Evolutionary conservation across 2,329 filamentous ascomycete species (phyloP).

Genomic region (Chaetomiaceae sp.): DNA sequence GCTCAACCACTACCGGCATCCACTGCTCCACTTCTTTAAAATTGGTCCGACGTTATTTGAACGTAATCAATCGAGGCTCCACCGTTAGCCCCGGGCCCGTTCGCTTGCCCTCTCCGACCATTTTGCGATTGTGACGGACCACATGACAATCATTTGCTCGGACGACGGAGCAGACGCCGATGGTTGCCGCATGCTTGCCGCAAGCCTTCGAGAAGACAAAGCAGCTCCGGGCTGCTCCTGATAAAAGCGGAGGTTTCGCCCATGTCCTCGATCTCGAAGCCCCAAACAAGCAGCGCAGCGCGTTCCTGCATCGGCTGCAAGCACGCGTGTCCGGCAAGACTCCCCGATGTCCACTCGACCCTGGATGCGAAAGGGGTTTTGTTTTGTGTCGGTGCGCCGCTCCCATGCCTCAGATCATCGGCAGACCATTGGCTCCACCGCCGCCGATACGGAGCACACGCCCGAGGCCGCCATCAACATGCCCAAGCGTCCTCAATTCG

Average conservation of each 20-base stretch:
- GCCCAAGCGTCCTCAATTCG: too few relatives aligned
- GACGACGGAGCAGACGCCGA: constrained; percentile 2
- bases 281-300: too few relatives aligned
- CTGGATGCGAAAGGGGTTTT: constrained; percentile 4
- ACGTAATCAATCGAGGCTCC: constrained; percentile 21
- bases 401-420: neutral
- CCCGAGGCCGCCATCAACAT: too few relatives aligned
- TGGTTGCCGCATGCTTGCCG: neutral
- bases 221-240: too few relatives aligned
- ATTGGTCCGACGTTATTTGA: constrained; percentile 21
- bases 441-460: too few relatives aligned
- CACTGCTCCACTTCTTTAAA: constrained; percentile 24
- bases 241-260: too few relatives aligned
- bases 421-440: too few relatives aligned
- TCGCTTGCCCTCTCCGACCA: constrained; percentile 4
- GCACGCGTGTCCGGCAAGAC: neutral
- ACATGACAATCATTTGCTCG: constrained; percentile 6
- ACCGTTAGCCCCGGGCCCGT: constrained; percentile 11
- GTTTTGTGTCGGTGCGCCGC: constrained; percentile 9
- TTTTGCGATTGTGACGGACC: neutral
- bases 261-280: neutral
- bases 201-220: too few relatives aligned
- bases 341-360: neutral
- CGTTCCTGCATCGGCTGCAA: constrained; percentile 11
- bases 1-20: constrained; percentile 15